Percentiles rank a stretch among this genome's conserved stretches.
These are phyloP conservation scores for Cryptosporidium sp. DNA, from an alignment of 169 alveolate genomes.

Conservation along the genomic window DNA sequence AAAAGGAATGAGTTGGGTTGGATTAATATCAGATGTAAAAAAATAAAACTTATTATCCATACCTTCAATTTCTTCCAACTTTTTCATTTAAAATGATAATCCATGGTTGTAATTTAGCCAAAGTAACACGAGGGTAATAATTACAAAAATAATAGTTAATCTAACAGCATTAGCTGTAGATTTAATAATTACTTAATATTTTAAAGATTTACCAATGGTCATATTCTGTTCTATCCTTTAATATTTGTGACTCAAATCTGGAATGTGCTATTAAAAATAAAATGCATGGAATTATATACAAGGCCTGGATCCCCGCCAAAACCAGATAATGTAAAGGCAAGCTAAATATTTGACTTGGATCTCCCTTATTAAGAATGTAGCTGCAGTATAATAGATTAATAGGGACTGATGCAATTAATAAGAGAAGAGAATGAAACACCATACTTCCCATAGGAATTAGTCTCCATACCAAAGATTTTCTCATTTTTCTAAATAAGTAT, in stretches of 20 bases:
- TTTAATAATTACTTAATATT: not conserved
- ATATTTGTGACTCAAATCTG: slow-evolving; percentile 51
- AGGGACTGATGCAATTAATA: slow-evolving; percentile 40
- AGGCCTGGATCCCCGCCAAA: slow-evolving; percentile 46
- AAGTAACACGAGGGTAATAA: not conserved
- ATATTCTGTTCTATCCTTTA: slow-evolving; percentile 68
- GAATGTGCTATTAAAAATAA: slow-evolving; percentile 56
- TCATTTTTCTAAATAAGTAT: slow-evolving; percentile 63
- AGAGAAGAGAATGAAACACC: slow-evolving; percentile 49
- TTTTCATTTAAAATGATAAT: not conserved
- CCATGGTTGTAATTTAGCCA: not conserved
- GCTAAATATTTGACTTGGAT: slow-evolving; percentile 38
- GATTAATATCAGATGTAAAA: no score
- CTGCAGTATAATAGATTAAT: slow-evolving; percentile 47
- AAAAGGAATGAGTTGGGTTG: not conserved
- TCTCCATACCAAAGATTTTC: slow-evolving; percentile 51
- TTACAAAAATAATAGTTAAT: no score
- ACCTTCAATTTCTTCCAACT: not conserved
- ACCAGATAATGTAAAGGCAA: slow-evolving; percentile 40
- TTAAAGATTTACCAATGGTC: slow-evolving; percentile 29
- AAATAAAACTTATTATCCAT: no score
- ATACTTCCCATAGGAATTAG: slow-evolving; percentile 66
- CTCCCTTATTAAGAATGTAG: slow-evolving; percentile 44
- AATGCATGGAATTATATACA: slow-evolving; percentile 58
- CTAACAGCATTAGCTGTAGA: no score